These are phyloP conservation scores for Daldinia decipiens DNA, from an alignment of 495 filamentous ascomycete species.

Conservation along the genomic window DNA sequence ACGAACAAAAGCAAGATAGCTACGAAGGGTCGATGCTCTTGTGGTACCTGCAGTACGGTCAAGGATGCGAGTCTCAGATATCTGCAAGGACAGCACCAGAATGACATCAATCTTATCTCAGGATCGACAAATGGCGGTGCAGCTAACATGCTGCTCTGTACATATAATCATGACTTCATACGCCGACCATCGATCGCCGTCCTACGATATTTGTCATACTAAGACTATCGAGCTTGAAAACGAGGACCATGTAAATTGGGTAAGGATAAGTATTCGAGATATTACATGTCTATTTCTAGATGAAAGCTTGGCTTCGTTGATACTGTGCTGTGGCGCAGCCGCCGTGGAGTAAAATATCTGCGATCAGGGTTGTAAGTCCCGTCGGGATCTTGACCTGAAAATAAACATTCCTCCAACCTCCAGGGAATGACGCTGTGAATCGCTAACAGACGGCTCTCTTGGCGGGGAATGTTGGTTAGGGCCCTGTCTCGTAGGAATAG, in stretches of 20 bases:
- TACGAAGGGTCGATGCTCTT: slow-evolving; percentile 28
- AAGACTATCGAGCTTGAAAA: not conserved
- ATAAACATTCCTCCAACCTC: slow-evolving; percentile 1
- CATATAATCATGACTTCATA: slow-evolving; percentile 35
- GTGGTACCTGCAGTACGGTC: slow-evolving; percentile 25
- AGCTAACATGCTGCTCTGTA: slow-evolving; percentile 2
- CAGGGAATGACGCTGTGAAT: not conserved
- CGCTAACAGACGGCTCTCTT: slow-evolving; percentile 10
- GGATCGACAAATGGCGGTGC: slow-evolving; percentile 37
- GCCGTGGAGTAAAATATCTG: not conserved
- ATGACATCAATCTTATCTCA: slow-evolving; percentile 37
- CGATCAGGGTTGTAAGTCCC: slow-evolving; percentile 14
- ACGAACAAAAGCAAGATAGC: slow-evolving; percentile 12
- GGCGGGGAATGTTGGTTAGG: slow-evolving; percentile 18
- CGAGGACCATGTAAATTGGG: slow-evolving; percentile 10
- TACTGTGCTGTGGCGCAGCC: slow-evolving; percentile 27
- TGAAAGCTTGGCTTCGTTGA: slow-evolving; percentile 10
- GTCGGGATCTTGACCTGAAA: slow-evolving; percentile 25
- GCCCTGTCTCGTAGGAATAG: slow-evolving; percentile 33
- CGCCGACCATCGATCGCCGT: slow-evolving; percentile 8
- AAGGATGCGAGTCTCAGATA: slow-evolving; percentile 15
- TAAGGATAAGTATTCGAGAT: slow-evolving; percentile 10
- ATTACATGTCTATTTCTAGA: slow-evolving; percentile 16
- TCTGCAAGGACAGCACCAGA: slow-evolving; percentile 14
- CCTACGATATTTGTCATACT: slow-evolving; percentile 15